Evolutionary conservation across 306 rosid genomes (phyloP).

Genomic region (Rosa persica): DNA sequence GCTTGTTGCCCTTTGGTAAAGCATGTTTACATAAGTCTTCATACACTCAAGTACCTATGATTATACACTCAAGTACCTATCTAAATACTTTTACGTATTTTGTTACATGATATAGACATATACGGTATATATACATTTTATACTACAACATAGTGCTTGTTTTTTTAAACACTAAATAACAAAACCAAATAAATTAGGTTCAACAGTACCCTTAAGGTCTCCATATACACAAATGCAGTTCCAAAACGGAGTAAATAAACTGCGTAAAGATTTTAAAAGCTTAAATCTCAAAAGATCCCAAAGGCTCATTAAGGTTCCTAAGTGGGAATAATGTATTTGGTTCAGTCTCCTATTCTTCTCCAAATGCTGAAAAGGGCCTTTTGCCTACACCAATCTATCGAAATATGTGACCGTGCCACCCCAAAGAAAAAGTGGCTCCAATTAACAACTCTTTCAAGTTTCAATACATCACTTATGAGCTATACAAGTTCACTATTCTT

Average conservation of each 20-base stretch:
- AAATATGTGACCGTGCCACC: slow-evolving; percentile 2
- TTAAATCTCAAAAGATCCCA: neutral
- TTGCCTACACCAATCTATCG: slow-evolving; percentile 5
- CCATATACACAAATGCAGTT: neutral
- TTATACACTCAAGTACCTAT: too few species aligned
- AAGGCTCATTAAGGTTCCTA: neutral
- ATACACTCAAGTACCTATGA: too few species aligned
- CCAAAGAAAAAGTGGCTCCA: neutral
- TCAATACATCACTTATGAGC: slow-evolving; percentile 4
- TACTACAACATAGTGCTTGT: too few species aligned
- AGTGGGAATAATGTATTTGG: neutral
- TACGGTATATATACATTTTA: too few species aligned
- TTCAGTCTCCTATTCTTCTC: slow-evolving; percentile 8
- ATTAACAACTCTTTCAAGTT: slow-evolving; percentile 11
- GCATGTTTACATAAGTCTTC: too few species aligned
- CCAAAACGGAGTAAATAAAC: neutral
- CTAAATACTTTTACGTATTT: too few species aligned
- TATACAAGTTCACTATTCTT: too few species aligned
- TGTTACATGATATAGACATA: too few species aligned
- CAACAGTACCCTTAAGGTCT: neutral
- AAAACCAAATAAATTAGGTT: too few species aligned
- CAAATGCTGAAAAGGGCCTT: neutral
- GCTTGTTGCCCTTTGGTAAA: too few species aligned
- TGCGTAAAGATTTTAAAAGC: neutral
- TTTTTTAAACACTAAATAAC: too few species aligned